Conservation (phyloP, 2,329 filamentous ascomycete species). For the Fusarium tricinctum region DNA sequence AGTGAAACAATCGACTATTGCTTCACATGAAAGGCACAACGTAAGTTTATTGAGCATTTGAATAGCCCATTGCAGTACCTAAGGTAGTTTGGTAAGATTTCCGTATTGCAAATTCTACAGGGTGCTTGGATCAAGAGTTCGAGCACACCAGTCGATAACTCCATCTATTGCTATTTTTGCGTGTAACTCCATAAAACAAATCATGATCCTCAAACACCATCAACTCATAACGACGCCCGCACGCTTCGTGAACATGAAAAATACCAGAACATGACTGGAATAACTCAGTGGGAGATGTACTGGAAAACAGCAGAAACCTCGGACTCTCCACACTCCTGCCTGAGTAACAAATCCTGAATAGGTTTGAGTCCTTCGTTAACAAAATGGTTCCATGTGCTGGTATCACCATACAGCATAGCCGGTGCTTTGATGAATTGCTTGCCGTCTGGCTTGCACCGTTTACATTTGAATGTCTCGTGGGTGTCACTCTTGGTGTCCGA, state of each 20-base stretch:
- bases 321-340: conserved; percentile 83
- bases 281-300: conserved; percentile 86
- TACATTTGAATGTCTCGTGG: conserved; percentile 99
- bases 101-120: not conserved
- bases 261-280: conserved; percentile 11
- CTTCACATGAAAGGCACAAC: not conserved
- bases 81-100: not conserved
- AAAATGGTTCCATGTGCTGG: conserved; percentile 99
- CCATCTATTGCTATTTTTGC: conserved; percentile 2
- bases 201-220: conserved; percentile 4
- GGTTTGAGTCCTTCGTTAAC: conserved; percentile 81
- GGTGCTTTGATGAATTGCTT: conserved; percentile 90
- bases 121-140: not conserved
- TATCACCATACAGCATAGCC: conserved; percentile 97
- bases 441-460: conserved; percentile 90
- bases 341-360: conserved; percentile 91
- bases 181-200: conserved; percentile 24
- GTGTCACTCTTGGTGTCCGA: conserved; percentile 90
- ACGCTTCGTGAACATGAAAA: conserved; percentile 28
- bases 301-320: conserved; percentile 97
- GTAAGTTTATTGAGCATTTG: not conserved
- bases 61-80: not conserved
- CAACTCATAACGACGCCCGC: conserved; percentile 34
- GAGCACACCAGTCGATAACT: not conserved
- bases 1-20: not conserved